These are phyloP conservation scores for Letharia lupina DNA, from an alignment of 495 filamentous ascomycete species.

Conservation along the genomic window DNA sequence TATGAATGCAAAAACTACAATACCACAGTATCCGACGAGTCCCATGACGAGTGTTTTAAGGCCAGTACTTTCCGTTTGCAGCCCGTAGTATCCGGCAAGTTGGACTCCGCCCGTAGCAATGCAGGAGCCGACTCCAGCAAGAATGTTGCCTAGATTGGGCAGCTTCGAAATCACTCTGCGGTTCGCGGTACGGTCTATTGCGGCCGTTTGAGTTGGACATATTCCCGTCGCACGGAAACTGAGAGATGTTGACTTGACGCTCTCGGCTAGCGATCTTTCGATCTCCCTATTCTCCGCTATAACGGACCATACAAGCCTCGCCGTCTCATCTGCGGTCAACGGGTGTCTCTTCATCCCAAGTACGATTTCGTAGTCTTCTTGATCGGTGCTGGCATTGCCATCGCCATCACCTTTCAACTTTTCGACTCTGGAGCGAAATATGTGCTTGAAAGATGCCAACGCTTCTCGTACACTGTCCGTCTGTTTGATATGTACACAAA, in stretches of 20 bases:
- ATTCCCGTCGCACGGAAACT: slow-evolving; percentile 4
- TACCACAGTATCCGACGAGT: slow-evolving; percentile 10
- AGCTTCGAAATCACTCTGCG: neutral
- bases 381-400: neutral
- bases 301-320: neutral
- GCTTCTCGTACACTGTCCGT: neutral
- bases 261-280: neutral
- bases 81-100: neutral
- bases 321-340: neutral
- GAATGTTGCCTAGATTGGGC: neutral
- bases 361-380: slow-evolving; percentile 3
- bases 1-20: neutral
- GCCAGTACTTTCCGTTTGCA: neutral
- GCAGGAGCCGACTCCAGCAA: neutral
- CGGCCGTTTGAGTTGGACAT: slow-evolving; percentile 5
- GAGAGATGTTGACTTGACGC: neutral
- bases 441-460: neutral
- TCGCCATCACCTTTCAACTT: neutral
- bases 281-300: neutral
- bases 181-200: neutral
- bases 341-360: neutral
- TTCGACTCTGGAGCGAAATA: neutral
- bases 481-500: slow-evolving; percentile 3
- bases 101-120: neutral
- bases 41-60: slow-evolving; percentile 8